Evolutionary conservation across 2,329 filamentous ascomycete genomes (phyloP), one percentile per base, ranked within the genome.

Genomic region (Metarhizium robertsii): DNA sequence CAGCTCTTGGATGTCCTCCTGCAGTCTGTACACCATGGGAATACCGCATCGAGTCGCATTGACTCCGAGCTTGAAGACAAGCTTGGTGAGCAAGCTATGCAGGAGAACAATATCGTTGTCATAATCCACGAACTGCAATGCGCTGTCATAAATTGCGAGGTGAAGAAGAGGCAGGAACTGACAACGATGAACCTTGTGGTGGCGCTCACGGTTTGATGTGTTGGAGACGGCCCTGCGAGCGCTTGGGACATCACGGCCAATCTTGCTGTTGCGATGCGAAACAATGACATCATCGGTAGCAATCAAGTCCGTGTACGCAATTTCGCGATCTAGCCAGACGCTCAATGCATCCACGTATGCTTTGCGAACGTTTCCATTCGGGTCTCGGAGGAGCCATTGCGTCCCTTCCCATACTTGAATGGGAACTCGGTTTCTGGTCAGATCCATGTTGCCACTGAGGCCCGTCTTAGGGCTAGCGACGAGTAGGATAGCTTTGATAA

Each of bases 381-480:
- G 79, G 64, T 96, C 92, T 42, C 88, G 85, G 20, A 97, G 74
- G 48, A 97, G 81, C 89, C 90, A 96, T 59, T 96, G 90, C 0
- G 92, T 96, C n/a, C 90, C 90, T 69, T 97, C 92, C 94, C 94
- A 99, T 0, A 92, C 87, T 54, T 88, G 81, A 8, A 95, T 78
- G 0, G 88, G 85, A 1, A 95, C 88, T 45, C 79, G 83, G 67
- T 87, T 89, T 59, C 91, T 81, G 6, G 84, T 83, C 53, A 94
- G 80, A 34, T 81, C 81, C 53, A 76, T 79, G 66, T 78, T 84
- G 61, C 79, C 80, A 61, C 74, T 77, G 57, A 79, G 73, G 61
- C 79, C 83, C 25, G 78, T 79, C 61, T 79, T 80, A 46, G 80
- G 79, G 64, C 95, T 95, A 3, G 92, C 91, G 25, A 95, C 87